A percentile compares a stretch with the other conserved stretches of the same genome.
These are phyloP conservation scores for Thielaviopsis populi DNA, from an alignment of 2,329 filamentous ascomycete genomes.

Conservation along the genomic window DNA sequence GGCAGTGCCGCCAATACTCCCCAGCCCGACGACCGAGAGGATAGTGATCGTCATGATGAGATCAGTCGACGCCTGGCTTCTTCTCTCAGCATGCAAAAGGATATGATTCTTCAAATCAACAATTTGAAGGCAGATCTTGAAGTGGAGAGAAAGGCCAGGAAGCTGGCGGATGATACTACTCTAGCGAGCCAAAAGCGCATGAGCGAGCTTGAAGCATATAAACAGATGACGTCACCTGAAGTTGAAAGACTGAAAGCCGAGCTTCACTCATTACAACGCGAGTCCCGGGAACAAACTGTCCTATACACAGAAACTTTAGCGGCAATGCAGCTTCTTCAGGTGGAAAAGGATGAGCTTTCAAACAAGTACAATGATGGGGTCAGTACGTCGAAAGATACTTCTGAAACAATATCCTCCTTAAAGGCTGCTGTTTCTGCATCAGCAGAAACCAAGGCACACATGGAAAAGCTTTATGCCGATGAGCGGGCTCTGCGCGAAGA, in stretches of 20 bases:
- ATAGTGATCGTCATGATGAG: conserved; percentile 50
- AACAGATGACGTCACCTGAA: conserved; percentile 70
- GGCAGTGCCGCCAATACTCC: conserved; percentile 48
- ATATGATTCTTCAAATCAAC: conserved; percentile 65
- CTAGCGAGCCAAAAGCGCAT: conserved; percentile 71
- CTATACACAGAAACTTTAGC: conserved; percentile 61
- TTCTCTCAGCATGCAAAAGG: conserved; percentile 61
- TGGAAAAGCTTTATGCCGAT: conserved; percentile 72
- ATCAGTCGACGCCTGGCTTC: conserved; percentile 71
- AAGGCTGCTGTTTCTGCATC: conserved; percentile 67
- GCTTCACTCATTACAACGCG: conserved; percentile 62
- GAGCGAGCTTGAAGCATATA: conserved; percentile 67
- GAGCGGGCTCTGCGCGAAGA: conserved; percentile 62
- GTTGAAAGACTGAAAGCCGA: conserved; percentile 75
- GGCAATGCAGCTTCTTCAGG: conserved; percentile 55
- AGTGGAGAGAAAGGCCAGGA: conserved; percentile 64
- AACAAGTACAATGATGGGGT: conserved; percentile 52
- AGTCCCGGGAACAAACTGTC: conserved; percentile 68
- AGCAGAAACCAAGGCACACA: conserved; percentile 54
- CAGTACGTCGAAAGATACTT: conserved; percentile 53
- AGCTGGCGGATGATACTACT: conserved; percentile 76
- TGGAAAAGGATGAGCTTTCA: conserved; percentile 73
- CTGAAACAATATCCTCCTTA: conserved; percentile 56
- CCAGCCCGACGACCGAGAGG: conserved; percentile 44
- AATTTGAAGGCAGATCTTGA: conserved; percentile 55